These are phyloP conservation scores for Alternaria sp. DNA, from an alignment of 2,329 filamentous ascomycete genomes.

Conservation along the genomic window DNA sequence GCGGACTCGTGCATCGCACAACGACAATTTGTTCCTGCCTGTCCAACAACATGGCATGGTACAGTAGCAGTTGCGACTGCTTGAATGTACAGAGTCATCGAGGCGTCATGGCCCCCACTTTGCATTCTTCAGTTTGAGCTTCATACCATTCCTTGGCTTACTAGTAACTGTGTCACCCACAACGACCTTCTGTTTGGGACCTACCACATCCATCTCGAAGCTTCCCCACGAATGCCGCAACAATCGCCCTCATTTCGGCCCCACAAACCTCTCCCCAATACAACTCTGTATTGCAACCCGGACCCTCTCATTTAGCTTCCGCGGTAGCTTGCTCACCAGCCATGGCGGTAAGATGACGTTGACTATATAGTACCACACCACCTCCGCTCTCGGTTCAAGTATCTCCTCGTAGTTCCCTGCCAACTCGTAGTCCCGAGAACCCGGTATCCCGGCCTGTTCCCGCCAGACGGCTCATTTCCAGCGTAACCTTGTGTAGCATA, in stretches of 20 bases:
- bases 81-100: neutral
- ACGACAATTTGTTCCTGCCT: conserved; percentile 1
- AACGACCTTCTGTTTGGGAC: conserved; percentile 41
- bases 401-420: conserved; percentile 56
- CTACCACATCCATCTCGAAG: conserved; percentile 49
- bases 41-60: neutral
- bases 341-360: conserved; percentile 51
- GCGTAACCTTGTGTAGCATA: conserved; percentile 56
- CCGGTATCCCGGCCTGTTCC: conserved; percentile 57
- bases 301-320: conserved; percentile 57
- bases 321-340: conserved; percentile 56
- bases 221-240: conserved; percentile 48
- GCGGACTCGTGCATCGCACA: neutral
- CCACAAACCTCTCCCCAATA: conserved; percentile 52
- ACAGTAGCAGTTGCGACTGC: neutral
- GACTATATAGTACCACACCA: conserved; percentile 56
- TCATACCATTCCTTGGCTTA: conserved; percentile 53
- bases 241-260: conserved; percentile 48
- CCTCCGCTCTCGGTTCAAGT: conserved; percentile 58
- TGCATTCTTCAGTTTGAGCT: conserved; percentile 40
- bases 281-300: conserved; percentile 50
- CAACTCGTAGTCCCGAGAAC: conserved; percentile 54
- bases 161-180: conserved; percentile 50
- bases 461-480: conserved; percentile 59
- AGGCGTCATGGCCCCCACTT: conserved; percentile 25